Conservation (phyloP, 2,329 filamentous ascomycete species). For the Fusarium sp. region DNA sequence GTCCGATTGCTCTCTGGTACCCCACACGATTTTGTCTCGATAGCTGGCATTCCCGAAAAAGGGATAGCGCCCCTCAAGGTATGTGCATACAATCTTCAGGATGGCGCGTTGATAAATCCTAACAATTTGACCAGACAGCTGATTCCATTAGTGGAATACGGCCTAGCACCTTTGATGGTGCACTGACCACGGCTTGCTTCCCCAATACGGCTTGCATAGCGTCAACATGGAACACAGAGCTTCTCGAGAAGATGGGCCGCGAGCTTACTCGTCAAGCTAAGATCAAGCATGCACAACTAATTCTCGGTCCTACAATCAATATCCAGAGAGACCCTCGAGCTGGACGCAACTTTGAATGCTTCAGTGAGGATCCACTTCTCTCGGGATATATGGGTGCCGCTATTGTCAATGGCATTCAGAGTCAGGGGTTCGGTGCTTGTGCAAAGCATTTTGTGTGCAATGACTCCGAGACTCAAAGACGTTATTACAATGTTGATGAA, state of each 20-base stretch:
- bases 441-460: constrained; percentile 40
- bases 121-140: constrained; percentile 9
- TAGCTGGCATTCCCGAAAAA: too few relatives aligned
- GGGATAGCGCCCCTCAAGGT: too few relatives aligned
- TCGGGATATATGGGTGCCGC: constrained; percentile 36
- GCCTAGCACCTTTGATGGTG: constrained; percentile 3
- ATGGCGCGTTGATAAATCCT: background rate
- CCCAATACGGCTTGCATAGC: constrained; percentile 23
- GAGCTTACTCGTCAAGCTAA: constrained; percentile 20
- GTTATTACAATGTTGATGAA: constrained; percentile 34
- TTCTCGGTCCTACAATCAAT: constrained; percentile 35
- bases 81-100: background rate
- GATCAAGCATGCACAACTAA: constrained; percentile 27
- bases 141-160: constrained; percentile 31
- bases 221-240: constrained; percentile 28
- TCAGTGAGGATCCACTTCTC: constrained; percentile 36
- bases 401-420: constrained; percentile 32
- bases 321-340: constrained; percentile 33
- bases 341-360: constrained; percentile 39
- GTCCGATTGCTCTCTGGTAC: too few relatives aligned
- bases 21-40: too few relatives aligned
- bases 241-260: constrained; percentile 11
- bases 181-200: constrained; percentile 5
- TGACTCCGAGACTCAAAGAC: constrained; percentile 29
- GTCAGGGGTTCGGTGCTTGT: constrained; percentile 20